Percentiles rank a stretch among this genome's conserved stretches.
These are phyloP conservation scores for Lonicera japonica DNA, from an alignment of 129 eudicot genomes.

Conservation along the genomic window DNA sequence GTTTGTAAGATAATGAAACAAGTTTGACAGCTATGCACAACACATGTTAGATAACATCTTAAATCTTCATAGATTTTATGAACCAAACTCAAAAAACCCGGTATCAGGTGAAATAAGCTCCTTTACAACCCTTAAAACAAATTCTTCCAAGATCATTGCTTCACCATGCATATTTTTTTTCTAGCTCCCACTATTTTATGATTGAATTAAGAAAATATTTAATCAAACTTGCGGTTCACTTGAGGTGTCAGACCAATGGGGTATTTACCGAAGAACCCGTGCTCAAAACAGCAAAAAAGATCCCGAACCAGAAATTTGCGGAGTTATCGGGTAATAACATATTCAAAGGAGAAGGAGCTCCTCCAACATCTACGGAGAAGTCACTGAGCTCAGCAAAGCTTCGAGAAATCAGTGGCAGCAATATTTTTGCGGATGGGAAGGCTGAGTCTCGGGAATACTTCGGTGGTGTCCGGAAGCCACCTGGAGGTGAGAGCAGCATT, in stretches of 20 bases:
- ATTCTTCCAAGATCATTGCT: too few species aligned
- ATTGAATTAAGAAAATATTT: neutral
- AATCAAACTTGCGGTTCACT: slow-evolving; percentile 9
- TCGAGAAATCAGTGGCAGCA: slow-evolving; percentile 83
- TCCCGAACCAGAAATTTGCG: slow-evolving; percentile 68
- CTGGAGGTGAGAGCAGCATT: slow-evolving; percentile 98
- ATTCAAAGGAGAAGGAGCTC: slow-evolving; percentile 67
- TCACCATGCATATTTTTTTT: too few species aligned
- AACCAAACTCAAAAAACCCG: too few species aligned
- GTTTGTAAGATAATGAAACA: too few species aligned
- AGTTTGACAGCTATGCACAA: too few species aligned
- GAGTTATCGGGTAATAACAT: slow-evolving; percentile 84
- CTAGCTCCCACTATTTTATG: too few species aligned
- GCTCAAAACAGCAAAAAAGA: slow-evolving; percentile 83
- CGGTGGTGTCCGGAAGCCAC: slow-evolving; percentile 96
- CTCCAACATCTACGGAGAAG: slow-evolving; percentile 57
- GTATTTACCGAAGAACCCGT: slow-evolving; percentile 30
- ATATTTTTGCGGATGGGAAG: slow-evolving; percentile 90
- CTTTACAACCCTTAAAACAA: too few species aligned
- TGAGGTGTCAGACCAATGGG: slow-evolving; percentile 26
- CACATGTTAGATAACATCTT: too few species aligned
- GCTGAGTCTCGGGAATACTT: slow-evolving; percentile 76
- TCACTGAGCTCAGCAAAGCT: slow-evolving; percentile 71
- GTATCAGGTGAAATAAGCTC: too few species aligned
- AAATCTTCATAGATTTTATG: too few species aligned